These are phyloP conservation scores for Pseudogymnoascus destructans DNA, from an alignment of 2,329 filamentous ascomycete species.

Conservation along the genomic window DNA sequence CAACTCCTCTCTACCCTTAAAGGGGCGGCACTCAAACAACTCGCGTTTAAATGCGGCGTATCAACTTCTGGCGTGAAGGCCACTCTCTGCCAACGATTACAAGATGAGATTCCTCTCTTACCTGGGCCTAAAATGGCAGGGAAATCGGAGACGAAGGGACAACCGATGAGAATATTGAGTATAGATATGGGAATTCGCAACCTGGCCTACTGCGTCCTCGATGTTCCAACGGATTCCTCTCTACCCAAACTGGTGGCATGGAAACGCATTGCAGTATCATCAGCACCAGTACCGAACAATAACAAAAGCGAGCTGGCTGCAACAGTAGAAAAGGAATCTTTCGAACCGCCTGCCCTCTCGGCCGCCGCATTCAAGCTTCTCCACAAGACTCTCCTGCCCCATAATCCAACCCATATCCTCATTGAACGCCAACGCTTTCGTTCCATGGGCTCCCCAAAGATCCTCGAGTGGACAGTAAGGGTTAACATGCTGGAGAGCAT, in stretches of 20 bases:
- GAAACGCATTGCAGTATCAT: slow-evolving; percentile 29
- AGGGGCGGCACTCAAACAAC: slow-evolving; percentile 38
- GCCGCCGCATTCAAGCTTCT: slow-evolving; percentile 42
- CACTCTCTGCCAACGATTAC: slow-evolving; percentile 38
- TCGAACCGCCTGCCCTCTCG: slow-evolving; percentile 41
- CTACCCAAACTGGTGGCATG: slow-evolving; percentile 25
- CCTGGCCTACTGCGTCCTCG: slow-evolving; percentile 57
- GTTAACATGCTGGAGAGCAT: slow-evolving; percentile 76
- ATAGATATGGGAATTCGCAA: slow-evolving; percentile 81
- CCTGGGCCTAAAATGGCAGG: neutral
- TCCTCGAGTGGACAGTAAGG: slow-evolving; percentile 71
- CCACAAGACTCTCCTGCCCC: slow-evolving; percentile 30
- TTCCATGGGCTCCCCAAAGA: slow-evolving; percentile 46
- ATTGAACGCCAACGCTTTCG: slow-evolving; percentile 53
- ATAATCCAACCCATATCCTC: slow-evolving; percentile 53
- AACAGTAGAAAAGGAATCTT: slow-evolving; percentile 30
- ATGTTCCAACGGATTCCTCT: slow-evolving; percentile 16
- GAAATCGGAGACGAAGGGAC: neutral
- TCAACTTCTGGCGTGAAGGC: slow-evolving; percentile 46
- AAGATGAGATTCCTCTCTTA: slow-evolving; percentile 25
- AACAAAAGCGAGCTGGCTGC: slow-evolving; percentile 13
- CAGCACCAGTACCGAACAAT: slow-evolving; percentile 22
- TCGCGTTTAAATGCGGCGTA: slow-evolving; percentile 49
- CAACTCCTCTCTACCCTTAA: slow-evolving; percentile 31
- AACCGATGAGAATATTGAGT: slow-evolving; percentile 46